Base-by-base conservation (phyloP, 768 basidiomycete species). In the Tylopilus sp. region DNA sequence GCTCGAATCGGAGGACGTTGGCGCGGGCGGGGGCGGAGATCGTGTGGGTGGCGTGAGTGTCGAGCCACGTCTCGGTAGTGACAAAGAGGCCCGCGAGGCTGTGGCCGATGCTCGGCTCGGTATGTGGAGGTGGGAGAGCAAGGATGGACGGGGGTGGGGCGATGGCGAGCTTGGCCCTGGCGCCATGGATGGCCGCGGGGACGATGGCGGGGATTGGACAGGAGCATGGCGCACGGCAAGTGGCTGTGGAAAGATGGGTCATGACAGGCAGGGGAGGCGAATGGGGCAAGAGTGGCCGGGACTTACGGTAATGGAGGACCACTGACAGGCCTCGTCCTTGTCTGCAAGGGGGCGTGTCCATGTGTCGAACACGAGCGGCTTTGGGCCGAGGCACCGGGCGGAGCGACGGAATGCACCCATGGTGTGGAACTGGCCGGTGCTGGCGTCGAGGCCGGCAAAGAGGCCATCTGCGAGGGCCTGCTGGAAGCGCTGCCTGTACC, bases 401-500 rank as follows among this genome's bases (percentile, higher is more conserved):
- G 53, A 11, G 30, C 57, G 60, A n/a, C 51, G 60, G 1, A 37
- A 47, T 3, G 26, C 47, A 11, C 28, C 28, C 2, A 29, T 3
- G 24, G 48, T 25, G 16, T 53, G 51, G 34, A 57, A 46, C 3
- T 30, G 38, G 13, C 36, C 50, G 8, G 43, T 11, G 41, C 16
- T 11, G 25, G 28, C 25, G 22, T 60, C 52, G 1, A 78, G 64
- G 17, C 82, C 64, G 30, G 76, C 61, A 17, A 61, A 53, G 0
- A 60, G 30, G 36, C 84, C 83, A 0, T 76, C 72, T 1, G 78
- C 76, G 37, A 84, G 64, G 0, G 83, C 82, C 16, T 78, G 78
- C 43, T 81, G 76, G 45, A 85, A 59, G 19, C 74, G 76, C 10
- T 74, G 76, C 14, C 78, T 80, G 66, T 80, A 81, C 21, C 83